Conservation (phyloP, 805 yeast genomes). For the Candida arabinofermentans region DNA sequence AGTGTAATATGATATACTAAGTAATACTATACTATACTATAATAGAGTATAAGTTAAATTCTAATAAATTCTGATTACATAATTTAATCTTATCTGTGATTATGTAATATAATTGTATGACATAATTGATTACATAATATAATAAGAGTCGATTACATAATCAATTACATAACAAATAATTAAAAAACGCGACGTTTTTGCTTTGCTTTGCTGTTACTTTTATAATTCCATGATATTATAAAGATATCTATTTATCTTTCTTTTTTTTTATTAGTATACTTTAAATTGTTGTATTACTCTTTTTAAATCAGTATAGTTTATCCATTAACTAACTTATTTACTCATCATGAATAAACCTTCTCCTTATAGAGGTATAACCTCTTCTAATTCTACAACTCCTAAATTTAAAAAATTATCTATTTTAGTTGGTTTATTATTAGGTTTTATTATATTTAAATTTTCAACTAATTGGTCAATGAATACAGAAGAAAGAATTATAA, state of each 20-base stretch:
- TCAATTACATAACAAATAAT: not conserved
- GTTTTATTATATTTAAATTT: constrained; percentile 23
- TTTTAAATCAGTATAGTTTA: too few species aligned
- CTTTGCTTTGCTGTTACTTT: too few species aligned
- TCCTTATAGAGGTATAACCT: constrained; percentile 23
- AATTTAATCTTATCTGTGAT: too few species aligned
- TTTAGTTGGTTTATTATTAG: constrained; percentile 24
- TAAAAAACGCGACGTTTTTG: not conserved
- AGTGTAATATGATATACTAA: too few species aligned
- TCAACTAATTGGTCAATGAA: constrained; percentile 24
- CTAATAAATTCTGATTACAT: too few species aligned
- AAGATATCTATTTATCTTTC: too few species aligned
- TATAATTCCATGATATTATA: too few species aligned
- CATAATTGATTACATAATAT: not conserved
- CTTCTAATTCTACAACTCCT: constrained; percentile 12
- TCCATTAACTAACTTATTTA: too few species aligned
- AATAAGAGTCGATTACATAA: not conserved
- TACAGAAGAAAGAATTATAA: constrained; percentile 24
- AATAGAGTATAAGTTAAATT: too few species aligned
- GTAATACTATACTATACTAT: too few species aligned
- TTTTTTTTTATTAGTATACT: too few species aligned
- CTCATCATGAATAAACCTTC: constrained; percentile 17
- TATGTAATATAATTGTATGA: not conserved
- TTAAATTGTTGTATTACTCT: too few species aligned
- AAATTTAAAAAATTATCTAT: constrained; percentile 25